These are phyloP conservation scores for Priceomyces castillae DNA, from an alignment of 805 yeast genomes.

Conservation along the genomic window DNA sequence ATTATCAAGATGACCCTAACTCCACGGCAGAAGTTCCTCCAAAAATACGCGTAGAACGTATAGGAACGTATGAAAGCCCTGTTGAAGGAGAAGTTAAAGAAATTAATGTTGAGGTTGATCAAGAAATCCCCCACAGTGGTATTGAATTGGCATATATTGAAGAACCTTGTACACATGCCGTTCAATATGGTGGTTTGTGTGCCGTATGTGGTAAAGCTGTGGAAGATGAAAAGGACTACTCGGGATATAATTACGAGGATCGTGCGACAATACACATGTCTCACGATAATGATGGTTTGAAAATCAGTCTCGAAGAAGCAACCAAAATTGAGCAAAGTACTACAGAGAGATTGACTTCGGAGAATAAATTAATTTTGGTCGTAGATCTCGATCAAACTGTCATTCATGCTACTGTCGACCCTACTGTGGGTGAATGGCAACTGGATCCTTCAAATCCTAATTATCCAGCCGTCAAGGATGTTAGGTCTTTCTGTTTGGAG, in stretches of 20 bases:
- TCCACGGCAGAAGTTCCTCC: slow-evolving; percentile 40
- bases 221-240: slow-evolving; percentile 66
- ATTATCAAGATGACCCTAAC: slow-evolving; percentile 55
- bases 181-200: slow-evolving; percentile 93
- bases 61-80: slow-evolving; percentile 81
- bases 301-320: slow-evolving; percentile 84
- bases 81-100: slow-evolving; percentile 63
- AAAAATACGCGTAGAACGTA: slow-evolving; percentile 59
- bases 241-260: slow-evolving; percentile 63
- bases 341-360: slow-evolving; percentile 56
- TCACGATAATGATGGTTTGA: slow-evolving; percentile 81
- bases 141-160: slow-evolving; percentile 50
- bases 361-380: slow-evolving; percentile 76
- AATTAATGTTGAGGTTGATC: slow-evolving; percentile 54
- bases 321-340: slow-evolving; percentile 71
- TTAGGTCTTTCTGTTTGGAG: slow-evolving; percentile 68
- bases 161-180: slow-evolving; percentile 89
- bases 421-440: slow-evolving; percentile 96
- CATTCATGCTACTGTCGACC: slow-evolving; percentile 96
- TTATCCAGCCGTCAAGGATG: slow-evolving; percentile 80
- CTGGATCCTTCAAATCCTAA: slow-evolving; percentile 81
- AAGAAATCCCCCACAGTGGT: slow-evolving; percentile 52
- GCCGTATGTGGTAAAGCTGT: slow-evolving; percentile 87
- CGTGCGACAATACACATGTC: slow-evolving; percentile 87
- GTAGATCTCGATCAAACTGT: slow-evolving; percentile 98